phyloP scores from a whole-genome alignment of 345 rosid genomes.

The Camelina sativa region DNA sequence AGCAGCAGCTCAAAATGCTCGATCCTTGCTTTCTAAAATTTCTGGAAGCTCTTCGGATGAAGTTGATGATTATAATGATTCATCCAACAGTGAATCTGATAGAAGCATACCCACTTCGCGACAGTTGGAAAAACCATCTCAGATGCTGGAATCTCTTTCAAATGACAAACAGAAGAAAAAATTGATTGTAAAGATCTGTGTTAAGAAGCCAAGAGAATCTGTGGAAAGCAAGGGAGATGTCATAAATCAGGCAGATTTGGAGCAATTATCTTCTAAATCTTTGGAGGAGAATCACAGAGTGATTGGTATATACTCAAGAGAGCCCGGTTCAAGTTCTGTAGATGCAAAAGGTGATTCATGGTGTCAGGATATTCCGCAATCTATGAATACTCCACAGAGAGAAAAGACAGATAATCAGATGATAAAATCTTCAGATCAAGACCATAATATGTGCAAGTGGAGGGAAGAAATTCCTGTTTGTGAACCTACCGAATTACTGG shows the following conservation, averaged over 20 bases:
- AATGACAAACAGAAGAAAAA: constrained; percentile 65
- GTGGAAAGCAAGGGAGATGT: constrained; percentile 47
- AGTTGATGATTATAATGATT: constrained; percentile 60
- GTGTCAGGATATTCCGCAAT: constrained; percentile 43
- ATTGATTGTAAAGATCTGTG: constrained; percentile 75
- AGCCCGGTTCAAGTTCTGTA: constrained; percentile 51
- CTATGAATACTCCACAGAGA: constrained; percentile 43
- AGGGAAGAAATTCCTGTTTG: constrained; percentile 50
- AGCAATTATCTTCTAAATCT: constrained; percentile 47
- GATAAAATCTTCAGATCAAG: constrained; percentile 50
- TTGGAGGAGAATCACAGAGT: constrained; percentile 46
- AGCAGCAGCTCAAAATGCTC: constrained; percentile 92
- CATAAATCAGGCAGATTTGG: constrained; percentile 45
- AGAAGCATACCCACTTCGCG: constrained; percentile 47
- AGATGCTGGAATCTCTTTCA: constrained; percentile 52
- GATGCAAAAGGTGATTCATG: constrained; percentile 47
- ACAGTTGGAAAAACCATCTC: constrained; percentile 49
- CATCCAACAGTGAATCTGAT: constrained; percentile 66
- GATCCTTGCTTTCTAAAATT: constrained; percentile 77
- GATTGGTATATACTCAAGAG: constrained; percentile 45
- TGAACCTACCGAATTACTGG: constrained; percentile 37
- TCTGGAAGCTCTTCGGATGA: constrained; percentile 79
- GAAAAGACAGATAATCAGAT: constrained; percentile 39
- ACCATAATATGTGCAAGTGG: constrained; percentile 53
- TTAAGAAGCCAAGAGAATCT: constrained; percentile 55